A percentile compares a stretch with the other conserved stretches of the same genome.
phyloP scores from a whole-genome alignment of 2,329 filamentous ascomycete species.

The Colletotrichum kahawae region DNA sequence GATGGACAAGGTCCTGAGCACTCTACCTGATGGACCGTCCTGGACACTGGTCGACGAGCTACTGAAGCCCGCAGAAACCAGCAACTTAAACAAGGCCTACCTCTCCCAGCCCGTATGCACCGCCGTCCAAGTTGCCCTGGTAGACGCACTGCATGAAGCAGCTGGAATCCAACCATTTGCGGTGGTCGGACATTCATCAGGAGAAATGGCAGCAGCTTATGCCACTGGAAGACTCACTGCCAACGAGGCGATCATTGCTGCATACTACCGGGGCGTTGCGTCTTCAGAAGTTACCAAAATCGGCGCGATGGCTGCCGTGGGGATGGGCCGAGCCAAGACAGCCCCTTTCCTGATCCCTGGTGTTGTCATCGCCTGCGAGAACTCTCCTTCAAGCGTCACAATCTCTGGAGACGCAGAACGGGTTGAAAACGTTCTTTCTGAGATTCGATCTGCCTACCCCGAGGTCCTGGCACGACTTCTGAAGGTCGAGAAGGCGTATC shows the following conservation, averaged over 20 bases:
- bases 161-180: constrained; percentile 33
- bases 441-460: constrained; percentile 14
- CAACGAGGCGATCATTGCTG: constrained; percentile 38
- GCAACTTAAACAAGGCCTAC: neutral
- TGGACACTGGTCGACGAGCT: neutral
- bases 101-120: constrained; percentile 34
- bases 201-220: constrained; percentile 51
- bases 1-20: constrained; percentile 18
- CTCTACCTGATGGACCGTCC: neutral
- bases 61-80: neutral
- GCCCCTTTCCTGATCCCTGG: neutral
- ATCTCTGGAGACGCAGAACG: neutral
- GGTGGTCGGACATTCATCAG: constrained; percentile 47
- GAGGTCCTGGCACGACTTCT: neutral
- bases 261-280: constrained; percentile 27
- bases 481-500: constrained; percentile 5
- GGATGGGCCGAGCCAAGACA: neutral
- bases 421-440: neutral
- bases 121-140: constrained; percentile 43
- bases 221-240: constrained; percentile 38
- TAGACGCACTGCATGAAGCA: constrained; percentile 36
- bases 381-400: neutral
- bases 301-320: neutral
- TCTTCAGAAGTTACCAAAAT: constrained; percentile 9
- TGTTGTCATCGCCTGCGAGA: constrained; percentile 7